Percentiles rank a stretch among this genome's conserved stretches.
phyloP scores from a whole-genome alignment of 2,329 filamentous ascomycete species.

The Hypoxylon sp. region DNA sequence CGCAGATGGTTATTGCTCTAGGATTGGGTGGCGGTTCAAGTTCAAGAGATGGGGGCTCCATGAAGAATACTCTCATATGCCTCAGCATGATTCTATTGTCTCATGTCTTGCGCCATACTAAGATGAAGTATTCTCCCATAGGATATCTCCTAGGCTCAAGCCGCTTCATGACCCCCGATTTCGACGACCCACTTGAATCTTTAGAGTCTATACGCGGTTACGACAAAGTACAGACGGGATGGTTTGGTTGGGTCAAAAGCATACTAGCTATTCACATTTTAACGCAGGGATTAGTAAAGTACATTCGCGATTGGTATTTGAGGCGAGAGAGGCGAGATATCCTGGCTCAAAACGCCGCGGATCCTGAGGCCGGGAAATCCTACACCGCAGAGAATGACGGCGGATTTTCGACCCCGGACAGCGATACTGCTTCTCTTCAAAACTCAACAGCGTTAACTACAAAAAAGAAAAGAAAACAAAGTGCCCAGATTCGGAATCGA shows the following conservation, averaged over 20 bases:
- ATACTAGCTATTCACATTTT: conserved; percentile 81
- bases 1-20: conserved; percentile 93
- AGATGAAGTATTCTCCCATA: conserved; percentile 63
- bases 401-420: conserved; percentile 68
- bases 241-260: conserved; percentile 77
- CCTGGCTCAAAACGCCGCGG: conserved; percentile 64
- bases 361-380: conserved; percentile 75
- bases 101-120: conserved; percentile 66
- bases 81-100: conserved; percentile 75
- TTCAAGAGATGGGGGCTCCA: conserved; percentile 75
- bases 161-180: conserved; percentile 62
- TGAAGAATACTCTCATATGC: conserved; percentile 78
- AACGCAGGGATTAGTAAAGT: conserved; percentile 79
- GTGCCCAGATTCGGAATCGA: conserved; percentile 88
- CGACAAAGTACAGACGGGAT: conserved; percentile 66
- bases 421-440: conserved; percentile 67
- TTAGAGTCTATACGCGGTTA: conserved; percentile 60
- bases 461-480: conserved; percentile 92
- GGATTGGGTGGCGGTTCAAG: conserved; percentile 87
- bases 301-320: conserved; percentile 78
- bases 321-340: conserved; percentile 70
- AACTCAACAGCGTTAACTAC: conserved; percentile 70
- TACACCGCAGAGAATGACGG: conserved; percentile 59
- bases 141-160: conserved; percentile 63
- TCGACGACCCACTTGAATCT: conserved; percentile 65